Evolutionary conservation across 108 stramenopile genomes (phyloP).

Genomic region (Skeletonema tropicum): DNA sequence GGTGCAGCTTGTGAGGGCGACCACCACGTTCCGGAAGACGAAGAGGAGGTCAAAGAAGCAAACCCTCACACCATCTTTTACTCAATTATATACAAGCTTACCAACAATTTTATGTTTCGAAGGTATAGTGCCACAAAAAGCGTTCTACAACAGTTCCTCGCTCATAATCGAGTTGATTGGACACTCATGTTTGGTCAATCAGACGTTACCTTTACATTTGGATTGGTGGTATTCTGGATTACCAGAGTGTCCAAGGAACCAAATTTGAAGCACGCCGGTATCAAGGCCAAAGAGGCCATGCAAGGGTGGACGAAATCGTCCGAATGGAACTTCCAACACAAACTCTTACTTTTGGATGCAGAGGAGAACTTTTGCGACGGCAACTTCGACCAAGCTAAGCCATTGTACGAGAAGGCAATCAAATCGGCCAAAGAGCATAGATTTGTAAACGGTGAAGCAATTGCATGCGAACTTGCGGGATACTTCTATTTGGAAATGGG

Average conservation of each 20-base stretch:
- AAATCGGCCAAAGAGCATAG: constrained; percentile 11
- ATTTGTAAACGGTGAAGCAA: constrained; percentile 28
- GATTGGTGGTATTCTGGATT: constrained; percentile 19
- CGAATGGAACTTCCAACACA: constrained; percentile 29
- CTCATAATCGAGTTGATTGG: neutral
- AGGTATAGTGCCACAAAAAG: neutral
- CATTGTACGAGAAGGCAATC: constrained; percentile 21
- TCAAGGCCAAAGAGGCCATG: constrained; percentile 8
- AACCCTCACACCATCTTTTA: neutral
- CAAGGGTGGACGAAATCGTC: constrained; percentile 9
- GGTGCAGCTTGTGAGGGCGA: neutral
- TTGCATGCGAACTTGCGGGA: constrained; percentile 24
- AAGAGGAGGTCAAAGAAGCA: neutral
- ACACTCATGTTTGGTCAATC: neutral
- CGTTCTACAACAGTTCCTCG: neutral
- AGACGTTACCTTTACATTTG: neutral
- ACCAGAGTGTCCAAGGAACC: constrained; percentile 10
- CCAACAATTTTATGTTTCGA: neutral
- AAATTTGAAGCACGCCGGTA: neutral
- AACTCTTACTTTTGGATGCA: constrained; percentile 18
- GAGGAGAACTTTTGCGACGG: constrained; percentile 18
- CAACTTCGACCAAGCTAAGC: constrained; percentile 5
- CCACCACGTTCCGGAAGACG: neutral
- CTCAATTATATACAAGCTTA: neutral
- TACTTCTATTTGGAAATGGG: constrained; percentile 21